These are phyloP conservation scores for Dentipellis sp. DNA, from an alignment of 768 basidiomycete species.

Conservation along the genomic window DNA sequence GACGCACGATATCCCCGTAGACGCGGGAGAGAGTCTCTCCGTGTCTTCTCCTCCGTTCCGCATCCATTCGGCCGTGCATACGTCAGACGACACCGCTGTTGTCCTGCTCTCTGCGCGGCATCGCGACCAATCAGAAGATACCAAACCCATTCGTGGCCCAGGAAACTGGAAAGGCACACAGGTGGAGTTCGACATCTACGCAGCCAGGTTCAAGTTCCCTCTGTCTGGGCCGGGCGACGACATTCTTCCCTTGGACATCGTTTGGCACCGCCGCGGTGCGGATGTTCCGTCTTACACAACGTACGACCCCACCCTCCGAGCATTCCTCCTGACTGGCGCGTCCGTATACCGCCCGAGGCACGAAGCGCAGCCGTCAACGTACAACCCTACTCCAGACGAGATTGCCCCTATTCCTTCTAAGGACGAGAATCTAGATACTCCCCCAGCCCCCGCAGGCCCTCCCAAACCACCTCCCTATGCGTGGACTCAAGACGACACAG, in stretches of 20 bases:
- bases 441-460: conserved; percentile 20
- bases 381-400: conserved; percentile 58
- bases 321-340: conserved; percentile 51
- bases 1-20: conserved; percentile 33
- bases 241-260: conserved; percentile 34
- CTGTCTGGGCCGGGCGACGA: conserved; percentile 24
- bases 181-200: conserved; percentile 59
- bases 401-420: conserved; percentile 58
- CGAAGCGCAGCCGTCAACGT: conserved; percentile 24
- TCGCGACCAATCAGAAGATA: conserved; percentile 11
- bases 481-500: conserved; percentile 85
- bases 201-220: conserved; percentile 40
- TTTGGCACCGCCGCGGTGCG: conserved; percentile 64
- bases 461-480: conserved; percentile 74
- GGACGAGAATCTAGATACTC: conserved; percentile 44
- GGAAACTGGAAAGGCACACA: conserved; percentile 17
- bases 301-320: conserved; percentile 34
- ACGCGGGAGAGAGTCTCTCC: conserved; percentile 18
- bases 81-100: conserved; percentile 30
- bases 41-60: conserved; percentile 29
- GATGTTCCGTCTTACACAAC: conserved; percentile 57
- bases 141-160: background rate
- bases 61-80: conserved; percentile 32
- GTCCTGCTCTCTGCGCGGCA: conserved; percentile 54
- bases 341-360: conserved; percentile 40